Evolutionary conservation across 768 basidiomycete genomes (phyloP), one percentile per base, ranked within the genome.

Genomic region (Termitomyces sp.): DNA sequence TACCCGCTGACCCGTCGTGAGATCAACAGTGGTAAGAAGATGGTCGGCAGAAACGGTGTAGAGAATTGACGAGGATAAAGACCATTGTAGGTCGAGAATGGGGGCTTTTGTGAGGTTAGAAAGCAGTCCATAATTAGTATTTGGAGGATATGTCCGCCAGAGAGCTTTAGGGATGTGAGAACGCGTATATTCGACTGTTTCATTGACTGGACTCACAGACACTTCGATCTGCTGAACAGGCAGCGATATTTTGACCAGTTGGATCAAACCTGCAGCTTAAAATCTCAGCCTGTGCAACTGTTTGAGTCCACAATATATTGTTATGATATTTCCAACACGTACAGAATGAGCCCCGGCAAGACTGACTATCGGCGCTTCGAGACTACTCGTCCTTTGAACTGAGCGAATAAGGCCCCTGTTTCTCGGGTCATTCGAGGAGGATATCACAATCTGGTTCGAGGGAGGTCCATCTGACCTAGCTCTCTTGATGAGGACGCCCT

Each of bases 11-110:
- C 96, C 96, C 0, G 94, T 89, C 7, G 90, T 86, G 50, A 94
- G 78, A 74, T 96, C 92, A 2, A 88, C 88, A 47, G 90, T 81
- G 60, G 76, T 76, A 42, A 98, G 79, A 0, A 87, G 86, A 66
- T 92, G 91, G 81, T 99, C 97, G n/a, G 94, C 93, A 0, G 89
- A 87, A 62, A 92, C 91, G 59, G 90, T 88, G 76, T 92, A 94
- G 49, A 96, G 76, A 37, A 81, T 77, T 10, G 88, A 83, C 1
- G 86, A 86, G 72, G 76, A 82, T 53, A 95, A 81, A 0, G 91
- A 92, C 91, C 92, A 98, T 62, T 94, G 93, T 1, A 96, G 83
- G 78, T 98, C 95, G 55, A 94, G 85, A 49, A 98, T 90, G 59
- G 96, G 90, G 12, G 92, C 90, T 77, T 97, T 98, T 72, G 93